Evolutionary conservation across 140 eudicot species (phyloP).

Genomic region (Ambrosia hybrid): DNA sequence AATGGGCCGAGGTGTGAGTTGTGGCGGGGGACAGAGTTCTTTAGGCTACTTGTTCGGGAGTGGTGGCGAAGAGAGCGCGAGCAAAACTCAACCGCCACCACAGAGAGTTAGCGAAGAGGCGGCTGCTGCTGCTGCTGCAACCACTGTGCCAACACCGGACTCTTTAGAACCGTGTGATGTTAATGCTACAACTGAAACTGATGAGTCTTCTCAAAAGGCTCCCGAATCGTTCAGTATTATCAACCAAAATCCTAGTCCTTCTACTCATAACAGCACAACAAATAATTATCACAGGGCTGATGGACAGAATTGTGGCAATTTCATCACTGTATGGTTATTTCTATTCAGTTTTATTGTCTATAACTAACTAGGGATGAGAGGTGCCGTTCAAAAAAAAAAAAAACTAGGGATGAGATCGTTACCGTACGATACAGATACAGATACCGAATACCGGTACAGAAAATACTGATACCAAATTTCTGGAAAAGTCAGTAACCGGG

Average conservation of each 20-base stretch:
- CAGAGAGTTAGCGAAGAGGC: constrained; percentile 19
- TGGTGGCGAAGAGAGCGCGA: not conserved
- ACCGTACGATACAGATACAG: too few relatives aligned
- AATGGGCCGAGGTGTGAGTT: constrained; percentile 73
- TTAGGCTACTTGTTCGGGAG: constrained; percentile 49
- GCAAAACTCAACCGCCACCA: constrained; percentile 34
- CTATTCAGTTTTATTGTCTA: not conserved
- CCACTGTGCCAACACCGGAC: constrained; percentile 29
- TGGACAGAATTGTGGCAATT: constrained; percentile 82
- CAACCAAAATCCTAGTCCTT: constrained; percentile 36
- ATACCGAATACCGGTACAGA: too few relatives aligned
- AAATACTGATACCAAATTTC: too few relatives aligned
- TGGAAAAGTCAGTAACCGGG: too few relatives aligned
- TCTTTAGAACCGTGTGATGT: constrained; percentile 27
- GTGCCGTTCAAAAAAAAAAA: too few relatives aligned
- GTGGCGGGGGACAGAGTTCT: constrained; percentile 73
- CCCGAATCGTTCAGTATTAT: constrained; percentile 25
- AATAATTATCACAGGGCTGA: constrained; percentile 70
- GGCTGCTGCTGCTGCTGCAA: constrained; percentile 15
- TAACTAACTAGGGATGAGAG: too few relatives aligned
- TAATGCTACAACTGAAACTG: constrained; percentile 23
- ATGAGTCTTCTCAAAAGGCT: constrained; percentile 28
- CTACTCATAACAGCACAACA: constrained; percentile 36
- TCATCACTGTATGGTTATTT: constrained; percentile 51
- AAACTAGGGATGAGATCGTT: too few relatives aligned